Evolutionary conservation across 2,329 filamentous ascomycete species (phyloP), one percentile per base, ranked within the genome.

Genomic region (Cyphellophora attinorum): DNA sequence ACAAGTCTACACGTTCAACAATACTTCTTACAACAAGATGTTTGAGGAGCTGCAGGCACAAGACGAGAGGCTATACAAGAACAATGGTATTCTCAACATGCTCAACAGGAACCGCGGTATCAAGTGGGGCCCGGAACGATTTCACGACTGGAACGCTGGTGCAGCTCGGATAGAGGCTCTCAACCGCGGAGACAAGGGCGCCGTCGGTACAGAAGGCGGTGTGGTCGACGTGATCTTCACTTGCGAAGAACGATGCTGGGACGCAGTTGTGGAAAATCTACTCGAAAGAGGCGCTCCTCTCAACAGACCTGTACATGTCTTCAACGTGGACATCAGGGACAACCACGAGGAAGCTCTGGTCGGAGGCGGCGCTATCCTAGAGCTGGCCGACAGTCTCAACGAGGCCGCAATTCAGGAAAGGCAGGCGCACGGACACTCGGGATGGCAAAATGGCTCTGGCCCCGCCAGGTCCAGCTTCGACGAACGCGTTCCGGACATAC

Each of bases 1-100:
- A 32, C 98, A 98, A 56, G 88, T 96, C 51, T 98, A 96, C 68
- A 79, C 85, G 51, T 98, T 98, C 76, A 96, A 98, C 65, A 85
- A 81, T 56, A 94, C 88, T 1, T 94, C 88, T 11, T 98, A 98
- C 62, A 79, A 85, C 51, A 79, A 79, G 54, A 98, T 98, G 73
- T 93, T 91, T 62, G 81, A 85, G 48, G 89, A 98, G 58, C 76
- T 98, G 6, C 74, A 83, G 44, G 60, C 74, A 21, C 95, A 96
- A 51, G 93, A 98, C 53, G 73, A 79, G 14, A 74, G 85, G 0
- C 68, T 98, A 2, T 98, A 98, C 63, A 79, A 77, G 27, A 81
- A 83, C 41, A 98, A 98, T 54, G 91, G 91, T 29, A 77, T 98
- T 31, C 67, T 98, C 39, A 93, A 89, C 57, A 98, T 98, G 91